These are phyloP conservation scores for rapeseed (Brassica napus) DNA, from an alignment of 345 rosid genomes.

Conservation along the genomic window Da-Ae NC_063442.1:37689501-37690000, in stretches of 20 bases:
- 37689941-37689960: conserved; percentile 36
- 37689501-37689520: not conserved
- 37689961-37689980: conserved; percentile 40
- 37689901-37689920: conserved; percentile 43
- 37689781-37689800: conserved; percentile 21
- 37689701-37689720: not conserved
- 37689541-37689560: conserved; percentile 10
- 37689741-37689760: conserved; percentile 41
- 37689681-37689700: conserved; percentile 29
- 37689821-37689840: conserved; percentile 10
- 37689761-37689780: conserved; percentile 38
- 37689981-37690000: conserved; percentile 20
- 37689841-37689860: conserved; percentile 7
- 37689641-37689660: not conserved
- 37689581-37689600: not conserved
- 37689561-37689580: conserved; percentile 1
- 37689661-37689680: conserved; percentile 23
- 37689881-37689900: conserved; percentile 41
- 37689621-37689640: not conserved
- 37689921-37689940: conserved; percentile 20
- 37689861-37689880: conserved; percentile 26
- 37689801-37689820: conserved; percentile 29
- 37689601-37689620: not conserved
- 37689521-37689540: not conserved
- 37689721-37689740: conserved; percentile 25